Evolutionary conservation across 2,329 filamentous ascomycete genomes (phyloP).

Genomic region (Exophiala dermatitidis): DNA sequence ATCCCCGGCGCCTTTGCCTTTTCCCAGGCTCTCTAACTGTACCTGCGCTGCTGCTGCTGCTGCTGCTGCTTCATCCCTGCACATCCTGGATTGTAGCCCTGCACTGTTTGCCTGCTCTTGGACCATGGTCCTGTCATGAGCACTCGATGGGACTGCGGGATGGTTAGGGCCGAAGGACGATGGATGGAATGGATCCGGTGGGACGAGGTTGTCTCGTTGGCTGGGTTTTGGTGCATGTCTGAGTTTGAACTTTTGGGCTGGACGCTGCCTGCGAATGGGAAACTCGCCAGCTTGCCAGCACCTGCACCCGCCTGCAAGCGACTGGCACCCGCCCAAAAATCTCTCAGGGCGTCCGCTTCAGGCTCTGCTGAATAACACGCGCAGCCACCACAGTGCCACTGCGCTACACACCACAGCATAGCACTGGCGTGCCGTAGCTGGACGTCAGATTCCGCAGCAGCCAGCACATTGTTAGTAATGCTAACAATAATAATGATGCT

Average conservation of each 20-base stretch:
- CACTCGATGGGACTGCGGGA: not conserved
- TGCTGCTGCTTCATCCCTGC: not conserved
- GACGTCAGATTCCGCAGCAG: too few relatives aligned
- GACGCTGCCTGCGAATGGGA: not conserved
- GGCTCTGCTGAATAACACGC: too few relatives aligned
- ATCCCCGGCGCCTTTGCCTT: not conserved
- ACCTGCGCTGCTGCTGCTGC: not conserved
- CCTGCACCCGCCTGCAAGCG: not conserved
- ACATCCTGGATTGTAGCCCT: not conserved
- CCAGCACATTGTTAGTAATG: too few relatives aligned
- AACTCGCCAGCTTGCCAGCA: not conserved
- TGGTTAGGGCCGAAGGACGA: constrained; percentile 3
- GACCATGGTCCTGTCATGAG: not conserved
- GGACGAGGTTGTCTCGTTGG: constrained; percentile 11
- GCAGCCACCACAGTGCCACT: too few relatives aligned
- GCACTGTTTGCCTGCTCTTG: not conserved
- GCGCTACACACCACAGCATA: too few relatives aligned
- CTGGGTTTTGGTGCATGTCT: constrained; percentile 23
- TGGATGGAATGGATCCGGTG: not conserved
- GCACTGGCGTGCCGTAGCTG: too few relatives aligned
- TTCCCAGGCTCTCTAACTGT: not conserved
- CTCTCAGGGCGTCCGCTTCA: not conserved
- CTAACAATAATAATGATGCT: too few relatives aligned
- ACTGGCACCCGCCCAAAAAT: not conserved
- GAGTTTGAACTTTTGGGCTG: constrained; percentile 3